Evolutionary conservation across 495 filamentous ascomycete species (phyloP), one percentile per base, ranked within the genome.

Genomic region (Daldinia childiae): DNA sequence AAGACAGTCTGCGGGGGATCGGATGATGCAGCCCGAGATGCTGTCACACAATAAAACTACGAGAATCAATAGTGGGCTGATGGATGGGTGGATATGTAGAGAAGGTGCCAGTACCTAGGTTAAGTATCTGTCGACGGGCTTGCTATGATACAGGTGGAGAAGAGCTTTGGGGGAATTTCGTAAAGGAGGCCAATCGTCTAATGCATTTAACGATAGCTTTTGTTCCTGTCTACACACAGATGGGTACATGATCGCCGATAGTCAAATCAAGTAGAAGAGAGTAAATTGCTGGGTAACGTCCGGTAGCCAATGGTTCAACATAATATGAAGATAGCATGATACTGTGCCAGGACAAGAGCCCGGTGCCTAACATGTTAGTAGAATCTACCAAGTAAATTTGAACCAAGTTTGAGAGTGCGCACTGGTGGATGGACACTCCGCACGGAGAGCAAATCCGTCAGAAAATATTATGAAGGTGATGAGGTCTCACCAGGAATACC

Each of bases 1-100:
- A 54, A 51, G n/a, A 62, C 75, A 45, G 61, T 77, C 30, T 74
- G 74, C 48, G 74, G 66, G 24, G 62, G 63, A 27, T 60, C 54
- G 14, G 62, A 62, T 27, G 57, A 64, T n/a, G 50, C 32, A 29
- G 9, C 32, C 50, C 52, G 17, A 39, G 27, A 50, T 29, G 12
- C 21, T 52, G 36, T 55, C 14, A 38, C 19, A 50, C 50, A 12
- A 39, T 27, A 43, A 64, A 61, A 41, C 36, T 48, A 45, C 60
- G 32, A 56, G 39, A 17, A 56, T 39, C 14, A 27, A 41, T 56
- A 56, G 32, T 61, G 59, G 45, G 27, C 55, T 62, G 61, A 68
- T 60, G 43, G 34, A 24, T 51, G 43, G 43, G 48, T 57, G 32
- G 51, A 12, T 21, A 63, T 63, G 52, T 48, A 64, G 30, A 45